These are phyloP conservation scores for Fusarium papillatum DNA, from an alignment of 2,329 filamentous ascomycete species.

Conservation along the genomic window DNA sequence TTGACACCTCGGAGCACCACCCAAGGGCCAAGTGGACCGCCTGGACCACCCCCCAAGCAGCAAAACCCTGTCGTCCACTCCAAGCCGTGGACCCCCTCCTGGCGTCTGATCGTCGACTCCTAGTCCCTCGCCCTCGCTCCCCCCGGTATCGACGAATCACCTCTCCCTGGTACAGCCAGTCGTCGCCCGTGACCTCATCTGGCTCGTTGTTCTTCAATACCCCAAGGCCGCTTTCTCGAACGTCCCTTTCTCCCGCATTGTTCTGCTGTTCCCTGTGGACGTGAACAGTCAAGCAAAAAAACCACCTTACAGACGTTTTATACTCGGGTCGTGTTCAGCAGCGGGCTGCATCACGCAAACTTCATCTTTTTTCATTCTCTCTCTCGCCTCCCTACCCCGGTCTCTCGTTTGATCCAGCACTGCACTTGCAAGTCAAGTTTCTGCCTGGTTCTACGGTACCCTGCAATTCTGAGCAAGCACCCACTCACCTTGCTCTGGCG, in stretches of 20 bases:
- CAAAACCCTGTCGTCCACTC: conserved; percentile 37
- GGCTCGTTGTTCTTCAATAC: conserved; percentile 42
- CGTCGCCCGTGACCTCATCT: conserved; percentile 47
- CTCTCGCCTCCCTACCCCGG: conserved; percentile 32
- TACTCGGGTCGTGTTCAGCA: conserved; percentile 43
- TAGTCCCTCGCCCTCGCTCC: conserved; percentile 33
- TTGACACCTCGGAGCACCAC: conserved; percentile 33
- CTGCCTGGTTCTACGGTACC: conserved; percentile 43
- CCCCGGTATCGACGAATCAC: conserved; percentile 43
- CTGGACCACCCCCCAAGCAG: conserved; percentile 40
- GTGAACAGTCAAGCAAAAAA: conserved; percentile 43
- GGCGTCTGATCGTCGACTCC: conserved; percentile 45
- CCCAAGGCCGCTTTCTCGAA: conserved; percentile 36
- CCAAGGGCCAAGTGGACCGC: conserved; percentile 40
- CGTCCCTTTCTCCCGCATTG: conserved; percentile 40
- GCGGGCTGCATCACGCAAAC: conserved; percentile 47
- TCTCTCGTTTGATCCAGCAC: conserved; percentile 41
- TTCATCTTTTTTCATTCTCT: conserved; percentile 16
- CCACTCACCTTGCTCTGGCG: conserved; percentile 42
- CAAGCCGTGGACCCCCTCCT: conserved; percentile 40
- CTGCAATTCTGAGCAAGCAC: conserved; percentile 42
- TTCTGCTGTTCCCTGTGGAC: conserved; percentile 45
- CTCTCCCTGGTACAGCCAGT: conserved; percentile 32
- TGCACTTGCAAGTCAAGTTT: conserved; percentile 40
- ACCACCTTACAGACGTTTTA: conserved; percentile 36